These are phyloP conservation scores for Neonectria ditissima DNA, from an alignment of 2,329 filamentous ascomycete species.

Conservation along the genomic window DNA sequence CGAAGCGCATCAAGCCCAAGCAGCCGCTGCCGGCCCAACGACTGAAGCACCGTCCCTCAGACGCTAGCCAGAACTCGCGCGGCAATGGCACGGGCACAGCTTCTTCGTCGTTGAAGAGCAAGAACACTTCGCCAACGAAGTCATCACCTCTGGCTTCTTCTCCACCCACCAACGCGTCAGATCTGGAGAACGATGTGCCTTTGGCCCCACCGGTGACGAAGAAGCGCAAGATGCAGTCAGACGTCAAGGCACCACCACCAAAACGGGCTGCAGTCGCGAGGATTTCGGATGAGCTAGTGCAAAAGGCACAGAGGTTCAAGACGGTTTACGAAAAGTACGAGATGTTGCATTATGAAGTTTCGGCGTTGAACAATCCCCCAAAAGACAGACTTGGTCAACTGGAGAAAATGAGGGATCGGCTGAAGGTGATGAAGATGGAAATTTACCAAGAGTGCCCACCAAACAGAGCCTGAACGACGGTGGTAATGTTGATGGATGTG, in stretches of 20 bases:
- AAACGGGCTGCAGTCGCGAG: constrained; percentile 48
- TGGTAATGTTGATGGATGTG: constrained; percentile 33
- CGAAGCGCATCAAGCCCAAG: constrained; percentile 67
- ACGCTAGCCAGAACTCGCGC: constrained; percentile 62
- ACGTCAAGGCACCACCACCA: constrained; percentile 38
- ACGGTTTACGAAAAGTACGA: constrained; percentile 68
- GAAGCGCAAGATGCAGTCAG: constrained; percentile 57
- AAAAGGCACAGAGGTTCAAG: constrained; percentile 68
- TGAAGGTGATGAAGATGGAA: constrained; percentile 69
- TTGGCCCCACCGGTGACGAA: constrained; percentile 48
- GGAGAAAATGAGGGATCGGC: constrained; percentile 64
- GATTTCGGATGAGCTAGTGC: constrained; percentile 58
- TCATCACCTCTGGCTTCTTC: constrained; percentile 75
- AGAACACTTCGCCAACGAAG: constrained; percentile 69
- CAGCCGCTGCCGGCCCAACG: constrained; percentile 50
- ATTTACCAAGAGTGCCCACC: constrained; percentile 63
- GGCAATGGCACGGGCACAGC: constrained; percentile 43
- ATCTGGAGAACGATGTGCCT: constrained; percentile 61
- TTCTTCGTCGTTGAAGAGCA: constrained; percentile 60
- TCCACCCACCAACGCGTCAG: constrained; percentile 73
- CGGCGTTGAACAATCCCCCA: constrained; percentile 61
- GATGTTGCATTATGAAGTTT: constrained; percentile 67
- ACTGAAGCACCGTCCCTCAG: constrained; percentile 61
- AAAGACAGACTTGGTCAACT: constrained; percentile 63
- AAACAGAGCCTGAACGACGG: constrained; percentile 39